Conservation (phyloP, 2,329 filamentous ascomycete genomes). For the Coniochaeta sp. region DNA sequence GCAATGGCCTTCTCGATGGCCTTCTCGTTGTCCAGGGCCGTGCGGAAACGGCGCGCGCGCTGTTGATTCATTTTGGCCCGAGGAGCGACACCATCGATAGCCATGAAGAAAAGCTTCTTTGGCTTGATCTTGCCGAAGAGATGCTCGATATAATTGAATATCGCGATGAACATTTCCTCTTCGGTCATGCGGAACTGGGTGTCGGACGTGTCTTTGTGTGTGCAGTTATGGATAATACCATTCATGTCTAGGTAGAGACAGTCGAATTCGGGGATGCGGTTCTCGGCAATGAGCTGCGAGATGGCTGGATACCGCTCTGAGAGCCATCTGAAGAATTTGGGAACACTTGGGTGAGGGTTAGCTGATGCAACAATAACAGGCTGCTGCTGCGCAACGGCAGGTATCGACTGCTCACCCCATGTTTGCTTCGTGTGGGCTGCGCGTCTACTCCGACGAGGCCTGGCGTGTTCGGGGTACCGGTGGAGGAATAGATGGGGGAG, state of each 20-base stretch:
- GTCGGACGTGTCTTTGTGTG: constrained; percentile 91
- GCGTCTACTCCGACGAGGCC: neutral
- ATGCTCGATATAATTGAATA: constrained; percentile 99
- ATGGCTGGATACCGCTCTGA: constrained; percentile 98
- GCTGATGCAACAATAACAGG: neutral
- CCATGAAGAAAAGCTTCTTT: constrained; percentile 98
- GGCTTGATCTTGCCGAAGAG: constrained; percentile 98
- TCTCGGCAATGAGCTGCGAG: constrained; percentile 96
- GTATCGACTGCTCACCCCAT: neutral
- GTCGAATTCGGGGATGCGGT: constrained; percentile 98
- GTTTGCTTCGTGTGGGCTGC: neutral
- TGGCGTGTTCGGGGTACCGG: neutral
- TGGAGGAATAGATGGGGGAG: neutral
- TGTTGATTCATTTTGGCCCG: constrained; percentile 99
- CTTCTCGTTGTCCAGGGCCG: constrained; percentile 81
- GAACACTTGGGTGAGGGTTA: constrained; percentile 39
- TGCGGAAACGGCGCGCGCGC: constrained; percentile 88
- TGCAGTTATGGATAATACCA: constrained; percentile 99
- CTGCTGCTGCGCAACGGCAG: neutral
- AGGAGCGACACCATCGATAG: constrained; percentile 93
- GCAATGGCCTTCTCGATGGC: constrained; percentile 86
- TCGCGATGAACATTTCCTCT: constrained; percentile 99
- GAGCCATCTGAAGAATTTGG: constrained; percentile 98
- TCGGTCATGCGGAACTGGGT: constrained; percentile 89
- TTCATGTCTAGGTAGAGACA: constrained; percentile 98